Base-by-base conservation (phyloP, 139 green algal species). In the Chlorella sp. region DNA sequence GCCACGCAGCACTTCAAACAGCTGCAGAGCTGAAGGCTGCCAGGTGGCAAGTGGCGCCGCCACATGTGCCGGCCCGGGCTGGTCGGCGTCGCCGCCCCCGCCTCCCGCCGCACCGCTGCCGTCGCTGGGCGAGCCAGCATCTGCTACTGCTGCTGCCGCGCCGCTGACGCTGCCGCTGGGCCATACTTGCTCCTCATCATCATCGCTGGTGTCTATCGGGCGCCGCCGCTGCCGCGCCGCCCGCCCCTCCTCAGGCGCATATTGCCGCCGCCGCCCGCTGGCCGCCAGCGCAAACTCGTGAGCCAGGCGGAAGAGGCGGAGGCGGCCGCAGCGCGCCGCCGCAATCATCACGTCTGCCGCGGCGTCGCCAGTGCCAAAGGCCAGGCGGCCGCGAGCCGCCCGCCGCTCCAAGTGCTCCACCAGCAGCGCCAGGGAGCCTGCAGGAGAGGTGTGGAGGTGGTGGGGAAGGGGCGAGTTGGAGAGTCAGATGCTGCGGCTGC, bases 261-360 rank as follows among this genome's bases (percentile, higher is more conserved):
- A 70, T 4, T 34, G 32, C 72, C 28, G 43, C 24, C 72, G 43
- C 44, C 36, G 32, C 30, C 72, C 72, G 32, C 43, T 38, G 19
- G 72, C 72, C 26, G 72, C 72, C 43, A 78, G 43, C 30, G 56
- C 72, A 60, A 41, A 78, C 14, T 78, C 72, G 8, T 78, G 72
- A 0, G 72, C 72, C 8, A 56, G 28, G 5, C 32, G 43, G 43
- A 58, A 78, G 1, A 78, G 43, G 11, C 30, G 43, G 28, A 78
- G 72, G 44, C 72, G 72, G 30, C 43, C 17, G 72, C 43, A 78
- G 72, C 72, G 72, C 11, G 72, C 72, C 9, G 72, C 72, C 7
- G 28, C 72, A 32, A 78, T 44, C 72, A 78, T 34, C 43, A 78
- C 72, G 9, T 78, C 72, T 60, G 72, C 43, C 16, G 72, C 72